phyloP scores from a whole-genome alignment of 129 eudicot genomes.

The Oenanthe sinensis region DNA sequence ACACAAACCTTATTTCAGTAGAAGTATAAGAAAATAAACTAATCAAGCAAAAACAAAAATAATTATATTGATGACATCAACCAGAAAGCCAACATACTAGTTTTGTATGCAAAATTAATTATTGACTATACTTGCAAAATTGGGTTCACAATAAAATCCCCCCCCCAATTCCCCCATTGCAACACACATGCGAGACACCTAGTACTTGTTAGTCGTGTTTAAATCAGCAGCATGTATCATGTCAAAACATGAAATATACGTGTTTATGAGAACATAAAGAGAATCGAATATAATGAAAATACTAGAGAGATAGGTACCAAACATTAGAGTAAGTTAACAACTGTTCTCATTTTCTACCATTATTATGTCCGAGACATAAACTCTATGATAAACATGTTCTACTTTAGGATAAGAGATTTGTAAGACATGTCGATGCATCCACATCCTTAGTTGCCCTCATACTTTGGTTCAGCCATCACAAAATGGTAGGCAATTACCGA shows the following conservation, averaged over 20 bases:
- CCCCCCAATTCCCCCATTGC: no score
- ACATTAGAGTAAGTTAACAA: not conserved
- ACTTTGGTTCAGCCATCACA: slow-evolving; percentile 62
- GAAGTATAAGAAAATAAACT: no score
- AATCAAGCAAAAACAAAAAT: no score
- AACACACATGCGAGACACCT: not conserved
- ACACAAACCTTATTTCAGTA: no score
- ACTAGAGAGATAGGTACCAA: not conserved
- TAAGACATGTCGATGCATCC: slow-evolving; percentile 12
- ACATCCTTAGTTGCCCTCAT: slow-evolving; percentile 31
- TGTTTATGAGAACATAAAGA: not conserved
- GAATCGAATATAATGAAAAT: not conserved
- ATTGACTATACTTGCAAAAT: no score
- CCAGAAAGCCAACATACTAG: not conserved
- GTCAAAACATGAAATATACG: not conserved
- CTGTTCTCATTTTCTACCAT: not conserved
- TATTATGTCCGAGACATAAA: not conserved
- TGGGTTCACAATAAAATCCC: no score
- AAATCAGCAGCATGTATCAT: not conserved
- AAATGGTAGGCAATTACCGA: slow-evolving; percentile 57
- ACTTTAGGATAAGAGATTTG: not conserved
- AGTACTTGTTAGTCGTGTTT: not conserved
- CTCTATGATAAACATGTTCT: not conserved
- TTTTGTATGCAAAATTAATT: not conserved
- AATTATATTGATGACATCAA: not conserved